Percentiles rank a stretch among this genome's conserved stretches.
Evolutionary conservation across 169 alveolate genomes (phyloP).

Genomic region (Sarcocystis neurona): DNA sequence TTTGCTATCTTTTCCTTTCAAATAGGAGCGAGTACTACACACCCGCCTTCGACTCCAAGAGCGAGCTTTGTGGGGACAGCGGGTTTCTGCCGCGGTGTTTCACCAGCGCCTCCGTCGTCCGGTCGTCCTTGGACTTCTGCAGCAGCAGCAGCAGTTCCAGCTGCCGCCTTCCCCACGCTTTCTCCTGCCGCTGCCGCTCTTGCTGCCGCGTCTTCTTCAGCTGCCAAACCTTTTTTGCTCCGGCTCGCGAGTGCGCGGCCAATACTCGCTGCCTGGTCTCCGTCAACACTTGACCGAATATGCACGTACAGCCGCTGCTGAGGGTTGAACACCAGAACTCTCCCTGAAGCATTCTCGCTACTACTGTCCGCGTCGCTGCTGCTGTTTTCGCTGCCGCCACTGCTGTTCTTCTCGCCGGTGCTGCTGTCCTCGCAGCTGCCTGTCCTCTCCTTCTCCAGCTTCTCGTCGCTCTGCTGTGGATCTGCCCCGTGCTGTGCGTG

Average conservation of each 20-base stretch:
- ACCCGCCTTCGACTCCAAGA: conserved; percentile 66
- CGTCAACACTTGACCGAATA: conserved; percentile 44
- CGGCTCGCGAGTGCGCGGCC: background rate
- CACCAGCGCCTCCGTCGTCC: background rate
- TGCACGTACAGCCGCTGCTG: conserved; percentile 53
- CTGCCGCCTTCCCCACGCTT: background rate
- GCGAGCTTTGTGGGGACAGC: conserved; percentile 59
- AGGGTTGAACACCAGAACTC: background rate
- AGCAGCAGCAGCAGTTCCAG: background rate
- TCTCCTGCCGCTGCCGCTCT: background rate
- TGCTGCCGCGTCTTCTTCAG: background rate
- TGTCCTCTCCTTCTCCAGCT: too few species aligned
- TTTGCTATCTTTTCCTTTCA: too few species aligned
- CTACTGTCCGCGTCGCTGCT: background rate
- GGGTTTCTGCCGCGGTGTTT: background rate
- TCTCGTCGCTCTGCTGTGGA: too few species aligned
- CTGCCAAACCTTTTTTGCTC: background rate
- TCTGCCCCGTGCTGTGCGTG: too few species aligned
- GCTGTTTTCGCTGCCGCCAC: background rate
- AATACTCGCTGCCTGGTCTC: conserved; percentile 12
- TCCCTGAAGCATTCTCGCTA: background rate
- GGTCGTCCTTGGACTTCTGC: background rate
- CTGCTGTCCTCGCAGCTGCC: too few species aligned
- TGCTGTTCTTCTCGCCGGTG: conserved; percentile 34
- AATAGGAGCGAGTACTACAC: too few species aligned